Evolutionary conservation across 2,329 filamentous ascomycete genomes (phyloP).

Genomic region (Venturia nashicola): DNA sequence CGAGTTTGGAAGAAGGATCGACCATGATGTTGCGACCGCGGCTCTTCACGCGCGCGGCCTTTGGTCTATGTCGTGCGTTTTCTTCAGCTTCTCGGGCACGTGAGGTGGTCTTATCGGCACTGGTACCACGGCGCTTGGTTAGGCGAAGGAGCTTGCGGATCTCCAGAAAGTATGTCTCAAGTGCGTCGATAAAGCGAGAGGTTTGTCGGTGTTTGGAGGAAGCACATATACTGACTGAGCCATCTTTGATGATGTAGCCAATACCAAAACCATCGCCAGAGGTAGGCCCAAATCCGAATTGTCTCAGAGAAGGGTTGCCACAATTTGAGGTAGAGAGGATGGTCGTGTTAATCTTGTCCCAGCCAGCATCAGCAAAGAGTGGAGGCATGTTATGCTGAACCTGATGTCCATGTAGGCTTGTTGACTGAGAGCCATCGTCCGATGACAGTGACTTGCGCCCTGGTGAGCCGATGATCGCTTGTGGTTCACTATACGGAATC

Average conservation of each 20-base stretch:
- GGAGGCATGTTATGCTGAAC: slow-evolving; percentile 48
- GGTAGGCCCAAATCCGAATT: slow-evolving; percentile 94
- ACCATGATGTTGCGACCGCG: slow-evolving; percentile 61
- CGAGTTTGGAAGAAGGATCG: slow-evolving; percentile 31
- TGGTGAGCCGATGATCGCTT: slow-evolving; percentile 39
- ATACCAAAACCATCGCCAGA: slow-evolving; percentile 93
- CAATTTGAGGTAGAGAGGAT: slow-evolving; percentile 97
- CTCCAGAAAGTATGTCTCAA: slow-evolving; percentile 85
- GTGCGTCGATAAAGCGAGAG: slow-evolving; percentile 72
- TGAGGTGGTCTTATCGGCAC: slow-evolving; percentile 39
- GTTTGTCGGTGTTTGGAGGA: slow-evolving; percentile 92
- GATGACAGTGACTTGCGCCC: slow-evolving; percentile 37
- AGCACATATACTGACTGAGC: slow-evolving; percentile 80
- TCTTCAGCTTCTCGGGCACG: slow-evolving; percentile 49
- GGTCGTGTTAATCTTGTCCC: slow-evolving; percentile 91
- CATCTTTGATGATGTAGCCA: slow-evolving; percentile 97
- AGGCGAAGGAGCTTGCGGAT: slow-evolving; percentile 73
- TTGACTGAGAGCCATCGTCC: slow-evolving; percentile 33
- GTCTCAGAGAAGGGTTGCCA: slow-evolving; percentile 84
- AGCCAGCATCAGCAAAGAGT: slow-evolving; percentile 78
- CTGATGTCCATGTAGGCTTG: slow-evolving; percentile 38
- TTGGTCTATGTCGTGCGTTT: slow-evolving; percentile 16
- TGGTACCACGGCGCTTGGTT: slow-evolving; percentile 44
- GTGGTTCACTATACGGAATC: slow-evolving; percentile 22
- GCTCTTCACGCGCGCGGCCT: slow-evolving; percentile 48